Evolutionary conservation across 306 rosid species (phyloP).

Genomic region (Pyrus communis): DNA sequence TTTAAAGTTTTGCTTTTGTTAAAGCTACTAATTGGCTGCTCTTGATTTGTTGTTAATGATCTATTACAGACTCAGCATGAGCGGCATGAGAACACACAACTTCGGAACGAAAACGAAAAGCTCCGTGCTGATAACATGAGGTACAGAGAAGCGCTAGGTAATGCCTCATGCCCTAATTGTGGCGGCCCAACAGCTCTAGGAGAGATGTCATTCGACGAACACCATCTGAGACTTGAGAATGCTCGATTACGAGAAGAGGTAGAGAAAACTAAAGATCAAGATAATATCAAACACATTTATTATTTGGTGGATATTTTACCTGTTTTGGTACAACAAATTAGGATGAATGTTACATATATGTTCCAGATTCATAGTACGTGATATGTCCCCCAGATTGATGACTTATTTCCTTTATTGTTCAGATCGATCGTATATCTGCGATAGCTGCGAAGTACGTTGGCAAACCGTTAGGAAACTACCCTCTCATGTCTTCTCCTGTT

Average conservation of each 20-base stretch:
- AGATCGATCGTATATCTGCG: conserved; percentile 88
- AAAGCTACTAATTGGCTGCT: background rate
- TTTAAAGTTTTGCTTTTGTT: background rate
- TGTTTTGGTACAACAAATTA: background rate
- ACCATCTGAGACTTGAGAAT: conserved; percentile 85
- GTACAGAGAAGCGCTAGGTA: conserved; percentile 88
- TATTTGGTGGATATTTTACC: background rate
- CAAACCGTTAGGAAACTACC: conserved; percentile 76
- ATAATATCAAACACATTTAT: background rate
- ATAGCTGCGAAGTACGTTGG: conserved; percentile 96
- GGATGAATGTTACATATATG: background rate
- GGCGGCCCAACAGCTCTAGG: conserved; percentile 98
- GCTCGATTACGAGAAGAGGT: conserved; percentile 95
- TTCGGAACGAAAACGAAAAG: conserved; percentile 78
- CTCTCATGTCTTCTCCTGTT: conserved; percentile 57
- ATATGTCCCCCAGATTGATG: background rate
- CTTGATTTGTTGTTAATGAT: background rate
- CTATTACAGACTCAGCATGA: conserved; percentile 71
- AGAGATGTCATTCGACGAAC: conserved; percentile 97
- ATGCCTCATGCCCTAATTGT: conserved; percentile 92
- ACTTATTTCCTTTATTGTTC: background rate
- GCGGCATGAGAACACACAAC: conserved; percentile 73
- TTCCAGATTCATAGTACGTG: background rate
- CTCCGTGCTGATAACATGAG: conserved; percentile 89
- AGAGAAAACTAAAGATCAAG: background rate